These are phyloP conservation scores for Lentinula edodes DNA, from an alignment of 768 basidiomycete species.

Conservation along the genomic window DNA sequence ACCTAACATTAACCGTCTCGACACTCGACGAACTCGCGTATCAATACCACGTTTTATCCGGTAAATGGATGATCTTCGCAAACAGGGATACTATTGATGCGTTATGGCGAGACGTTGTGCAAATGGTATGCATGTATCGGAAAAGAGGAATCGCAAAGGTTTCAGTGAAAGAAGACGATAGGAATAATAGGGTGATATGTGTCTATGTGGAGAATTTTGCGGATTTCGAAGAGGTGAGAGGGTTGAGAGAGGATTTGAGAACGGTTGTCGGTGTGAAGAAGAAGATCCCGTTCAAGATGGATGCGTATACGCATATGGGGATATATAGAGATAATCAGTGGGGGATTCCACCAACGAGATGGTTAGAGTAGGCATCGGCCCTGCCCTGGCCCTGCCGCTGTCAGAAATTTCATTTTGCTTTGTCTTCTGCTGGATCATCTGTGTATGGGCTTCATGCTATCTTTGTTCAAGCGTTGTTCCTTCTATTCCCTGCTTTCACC, in stretches of 20 bases:
- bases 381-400: too few relatives aligned
- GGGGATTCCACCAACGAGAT: constrained; percentile 8
- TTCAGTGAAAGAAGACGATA: constrained; percentile 22
- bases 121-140: constrained; percentile 21
- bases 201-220: constrained; percentile 19
- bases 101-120: constrained; percentile 29
- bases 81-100: constrained; percentile 24
- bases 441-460: too few relatives aligned
- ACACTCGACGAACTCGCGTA: constrained; percentile 28
- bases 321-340: constrained; percentile 6
- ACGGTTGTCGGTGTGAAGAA: constrained; percentile 20
- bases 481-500: too few relatives aligned
- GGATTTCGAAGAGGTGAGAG: constrained; percentile 20
- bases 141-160: constrained; percentile 28
- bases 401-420: too few relatives aligned
- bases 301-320: constrained; percentile 11
- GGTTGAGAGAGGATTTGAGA: constrained; percentile 27
- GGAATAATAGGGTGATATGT: constrained; percentile 25
- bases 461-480: too few relatives aligned
- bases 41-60: constrained; percentile 22
- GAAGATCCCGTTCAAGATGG: constrained; percentile 15
- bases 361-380: too few relatives aligned
- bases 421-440: too few relatives aligned
- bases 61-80: constrained; percentile 37
- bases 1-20: constrained; percentile 19